Percentiles rank a stretch among this genome's conserved stretches.
Conservation (phyloP, 1,284 basidiomycete species). For the Cryptococcus depauperatus region DNA sequence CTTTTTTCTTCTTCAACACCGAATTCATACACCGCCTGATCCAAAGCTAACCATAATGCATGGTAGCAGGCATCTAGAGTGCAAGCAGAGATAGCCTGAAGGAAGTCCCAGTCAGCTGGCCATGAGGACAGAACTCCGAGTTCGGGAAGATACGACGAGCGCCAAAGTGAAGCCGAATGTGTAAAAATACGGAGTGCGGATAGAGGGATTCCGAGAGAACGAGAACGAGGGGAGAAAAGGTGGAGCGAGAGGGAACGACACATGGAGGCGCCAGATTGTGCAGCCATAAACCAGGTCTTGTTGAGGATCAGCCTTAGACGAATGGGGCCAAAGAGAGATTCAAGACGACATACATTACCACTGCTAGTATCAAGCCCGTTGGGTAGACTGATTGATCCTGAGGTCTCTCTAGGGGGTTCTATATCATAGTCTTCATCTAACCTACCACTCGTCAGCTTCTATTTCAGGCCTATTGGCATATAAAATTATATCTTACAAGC, state of each 20-base stretch:
- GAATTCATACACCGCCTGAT: conserved; percentile 60
- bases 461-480: conserved; percentile 46
- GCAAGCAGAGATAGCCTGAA: conserved; percentile 64
- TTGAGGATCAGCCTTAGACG: too few species aligned
- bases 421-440: conserved; percentile 5
- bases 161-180: conserved; percentile 61
- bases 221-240: conserved; percentile 67
- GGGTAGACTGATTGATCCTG: too few species aligned
- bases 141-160: conserved; percentile 60
- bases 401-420: background rate
- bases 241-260: conserved; percentile 67
- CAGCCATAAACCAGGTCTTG: conserved; percentile 50
- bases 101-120: conserved; percentile 79
- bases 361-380: too few species aligned
- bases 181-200: conserved; percentile 56
- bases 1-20: conserved; percentile 57
- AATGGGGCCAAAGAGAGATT: too few species aligned
- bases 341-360: too few species aligned
- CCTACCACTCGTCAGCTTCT: conserved; percentile 53
- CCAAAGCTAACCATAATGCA: conserved; percentile 60
- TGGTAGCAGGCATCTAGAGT: conserved; percentile 83
- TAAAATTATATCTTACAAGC: conserved; percentile 50
- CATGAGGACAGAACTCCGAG: conserved; percentile 79
- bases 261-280: conserved; percentile 68
- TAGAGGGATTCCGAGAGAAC: conserved; percentile 65